Conservation (phyloP, 2,329 filamentous ascomycete species). For the Cladosporium oxysporum region DNA sequence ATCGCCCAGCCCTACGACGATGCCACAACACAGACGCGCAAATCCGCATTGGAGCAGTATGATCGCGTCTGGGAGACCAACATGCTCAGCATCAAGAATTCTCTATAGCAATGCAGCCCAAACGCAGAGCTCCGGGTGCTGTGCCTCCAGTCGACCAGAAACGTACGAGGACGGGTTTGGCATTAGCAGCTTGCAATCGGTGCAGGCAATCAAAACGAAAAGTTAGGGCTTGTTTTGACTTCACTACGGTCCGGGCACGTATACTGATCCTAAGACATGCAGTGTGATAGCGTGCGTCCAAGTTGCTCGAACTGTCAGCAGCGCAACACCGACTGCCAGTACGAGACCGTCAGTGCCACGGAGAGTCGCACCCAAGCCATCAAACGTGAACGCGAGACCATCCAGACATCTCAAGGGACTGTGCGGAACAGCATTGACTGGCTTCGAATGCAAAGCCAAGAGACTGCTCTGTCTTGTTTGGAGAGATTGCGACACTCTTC, state of each 20-base stretch:
- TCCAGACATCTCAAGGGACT: neutral
- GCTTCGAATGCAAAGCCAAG: neutral
- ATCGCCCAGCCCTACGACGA: neutral
- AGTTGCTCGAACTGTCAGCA: neutral
- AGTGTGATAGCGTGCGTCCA: neutral
- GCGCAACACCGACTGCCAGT: neutral
- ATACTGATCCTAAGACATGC: neutral
- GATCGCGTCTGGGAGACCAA: neutral
- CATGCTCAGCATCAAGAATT: neutral
- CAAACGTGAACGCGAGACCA: neutral
- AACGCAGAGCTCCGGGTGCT: neutral
- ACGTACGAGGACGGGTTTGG: neutral
- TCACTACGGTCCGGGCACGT: neutral
- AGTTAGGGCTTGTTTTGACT: neutral
- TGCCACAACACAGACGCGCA: neutral
- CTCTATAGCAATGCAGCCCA: neutral
- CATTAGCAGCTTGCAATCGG: neutral
- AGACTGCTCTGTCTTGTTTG: neutral
- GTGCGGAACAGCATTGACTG: neutral
- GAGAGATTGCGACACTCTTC: neutral
- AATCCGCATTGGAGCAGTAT: neutral
- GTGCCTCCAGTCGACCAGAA: neutral
- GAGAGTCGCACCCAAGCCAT: constrained; percentile 2
- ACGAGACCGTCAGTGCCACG: neutral
- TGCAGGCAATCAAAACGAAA: neutral